phyloP scores from a whole-genome alignment of 768 basidiomycete species.

The Auricularia sp. region DNA sequence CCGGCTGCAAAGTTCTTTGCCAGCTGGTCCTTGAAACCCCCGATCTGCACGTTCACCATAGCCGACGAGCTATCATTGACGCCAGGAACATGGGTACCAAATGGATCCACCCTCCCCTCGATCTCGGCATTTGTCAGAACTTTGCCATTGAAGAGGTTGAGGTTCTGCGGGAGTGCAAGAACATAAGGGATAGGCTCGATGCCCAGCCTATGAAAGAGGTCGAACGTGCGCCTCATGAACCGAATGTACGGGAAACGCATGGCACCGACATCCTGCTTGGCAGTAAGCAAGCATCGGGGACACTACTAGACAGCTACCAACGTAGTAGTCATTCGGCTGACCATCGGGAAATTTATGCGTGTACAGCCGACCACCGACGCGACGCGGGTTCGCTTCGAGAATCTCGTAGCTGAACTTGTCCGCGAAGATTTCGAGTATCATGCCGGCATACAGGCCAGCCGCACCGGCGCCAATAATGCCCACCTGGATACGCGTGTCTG shows the following conservation, averaged over 20 bases:
- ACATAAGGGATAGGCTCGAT: constrained; percentile 1
- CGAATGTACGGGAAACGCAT: constrained; percentile 9
- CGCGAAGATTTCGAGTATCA: constrained; percentile 3
- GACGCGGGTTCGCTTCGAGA: constrained; percentile 5
- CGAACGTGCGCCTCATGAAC: constrained; percentile 7
- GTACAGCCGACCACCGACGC: constrained; percentile 8
- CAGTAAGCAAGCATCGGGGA: too few relatives aligned
- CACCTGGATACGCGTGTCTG: not conserved
- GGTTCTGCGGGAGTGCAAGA: not conserved
- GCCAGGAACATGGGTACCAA: not conserved
- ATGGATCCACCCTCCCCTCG: not conserved
- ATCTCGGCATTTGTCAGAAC: not conserved
- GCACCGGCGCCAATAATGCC: constrained; percentile 9
- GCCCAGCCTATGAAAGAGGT: constrained; percentile 3
- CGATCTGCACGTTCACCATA: not conserved
- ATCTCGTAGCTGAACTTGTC: constrained; percentile 6
- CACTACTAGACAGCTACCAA: not conserved
- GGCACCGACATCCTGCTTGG: constrained; percentile 9
- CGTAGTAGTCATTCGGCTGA: constrained; percentile 6
- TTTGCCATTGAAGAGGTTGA: constrained; percentile 1
- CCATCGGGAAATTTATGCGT: constrained; percentile 4
- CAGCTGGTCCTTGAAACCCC: not conserved
- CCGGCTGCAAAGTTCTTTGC: not conserved
- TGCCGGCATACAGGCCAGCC: constrained; percentile 8
- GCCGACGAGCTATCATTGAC: not conserved